Conservation (phyloP, 371 early-diverging fungal species). For the Mortierella sp. region DNA sequence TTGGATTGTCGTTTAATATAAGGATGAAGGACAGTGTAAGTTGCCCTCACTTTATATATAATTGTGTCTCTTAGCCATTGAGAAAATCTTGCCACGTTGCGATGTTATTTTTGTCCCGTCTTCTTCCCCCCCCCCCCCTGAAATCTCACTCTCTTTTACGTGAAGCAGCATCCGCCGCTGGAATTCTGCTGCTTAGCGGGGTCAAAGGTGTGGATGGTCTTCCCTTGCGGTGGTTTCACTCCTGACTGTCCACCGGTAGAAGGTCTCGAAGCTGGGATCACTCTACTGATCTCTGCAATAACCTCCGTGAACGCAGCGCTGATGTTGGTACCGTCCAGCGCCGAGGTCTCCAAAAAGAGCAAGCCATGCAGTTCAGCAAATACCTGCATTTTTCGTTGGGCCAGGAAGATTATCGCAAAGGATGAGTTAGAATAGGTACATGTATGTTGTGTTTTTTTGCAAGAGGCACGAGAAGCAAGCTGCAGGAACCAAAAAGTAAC, state of each 20-base stretch:
- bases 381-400: no score
- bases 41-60: no score
- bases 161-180: neutral
- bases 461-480: no score
- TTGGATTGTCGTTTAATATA: neutral
- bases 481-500: no score
- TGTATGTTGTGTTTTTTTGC: no score
- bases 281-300: constrained; percentile 57
- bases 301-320: constrained; percentile 77
- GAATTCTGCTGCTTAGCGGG: neutral
- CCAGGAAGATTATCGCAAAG: neutral
- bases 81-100: no score
- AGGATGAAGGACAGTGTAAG: no score
- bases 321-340: constrained; percentile 77
- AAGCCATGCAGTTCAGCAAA: constrained; percentile 60
- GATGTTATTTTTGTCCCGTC: no score
- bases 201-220: neutral
- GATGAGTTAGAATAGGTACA: no score
- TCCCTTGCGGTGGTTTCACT: constrained; percentile 21
- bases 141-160: no score
- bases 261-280: constrained; percentile 8
- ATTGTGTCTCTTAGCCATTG: no score
- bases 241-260: neutral
- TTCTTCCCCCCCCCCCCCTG: no score
- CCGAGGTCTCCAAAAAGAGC: constrained; percentile 81